These are phyloP conservation scores for Hypomontagnella submonticulosa DNA, from an alignment of 495 filamentous ascomycete genomes.

Conservation along the genomic window DNA sequence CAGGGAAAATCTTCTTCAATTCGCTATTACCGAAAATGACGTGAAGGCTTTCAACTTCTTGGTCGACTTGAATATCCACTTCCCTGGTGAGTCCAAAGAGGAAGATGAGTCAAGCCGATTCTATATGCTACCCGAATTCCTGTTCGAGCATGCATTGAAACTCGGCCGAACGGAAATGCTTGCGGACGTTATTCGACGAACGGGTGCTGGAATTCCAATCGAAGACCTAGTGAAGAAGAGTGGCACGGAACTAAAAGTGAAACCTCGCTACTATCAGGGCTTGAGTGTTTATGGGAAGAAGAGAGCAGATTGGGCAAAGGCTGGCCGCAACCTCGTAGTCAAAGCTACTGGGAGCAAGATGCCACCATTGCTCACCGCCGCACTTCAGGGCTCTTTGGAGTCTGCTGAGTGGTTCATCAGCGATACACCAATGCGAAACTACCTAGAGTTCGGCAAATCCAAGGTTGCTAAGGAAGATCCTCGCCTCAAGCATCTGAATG, in stretches of 20 bases:
- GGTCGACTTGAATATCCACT: conserved; percentile 49
- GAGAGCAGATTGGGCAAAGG: conserved; percentile 68
- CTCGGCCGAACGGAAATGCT: conserved; percentile 54
- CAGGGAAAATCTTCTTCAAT: conserved; percentile 36
- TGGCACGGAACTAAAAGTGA: conserved; percentile 66
- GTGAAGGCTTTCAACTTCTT: conserved; percentile 50
- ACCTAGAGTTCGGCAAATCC: conserved; percentile 69
- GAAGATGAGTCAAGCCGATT: conserved; percentile 45
- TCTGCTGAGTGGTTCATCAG: conserved; percentile 76
- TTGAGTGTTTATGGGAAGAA: conserved; percentile 78
- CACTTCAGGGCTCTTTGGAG: conserved; percentile 65
- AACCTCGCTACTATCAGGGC: conserved; percentile 76
- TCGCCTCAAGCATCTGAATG: conserved; percentile 64
- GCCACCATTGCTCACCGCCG: conserved; percentile 70
- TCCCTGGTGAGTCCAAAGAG: conserved; percentile 35
- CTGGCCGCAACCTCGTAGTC: conserved; percentile 56
- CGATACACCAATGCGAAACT: conserved; percentile 69
- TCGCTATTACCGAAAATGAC: conserved; percentile 52
- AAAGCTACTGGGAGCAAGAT: conserved; percentile 39
- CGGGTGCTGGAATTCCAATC: conserved; percentile 72
- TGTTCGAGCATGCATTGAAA: conserved; percentile 47
- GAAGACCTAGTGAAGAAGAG: conserved; percentile 68
- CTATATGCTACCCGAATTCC: conserved; percentile 48
- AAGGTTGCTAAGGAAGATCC: conserved; percentile 64
- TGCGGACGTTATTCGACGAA: conserved; percentile 54